A percentile compares a stretch with the other conserved stretches of the same genome.
phyloP scores from a whole-genome alignment of 805 yeast genomes.

The Teunomyces lycoperdinae region DNA sequence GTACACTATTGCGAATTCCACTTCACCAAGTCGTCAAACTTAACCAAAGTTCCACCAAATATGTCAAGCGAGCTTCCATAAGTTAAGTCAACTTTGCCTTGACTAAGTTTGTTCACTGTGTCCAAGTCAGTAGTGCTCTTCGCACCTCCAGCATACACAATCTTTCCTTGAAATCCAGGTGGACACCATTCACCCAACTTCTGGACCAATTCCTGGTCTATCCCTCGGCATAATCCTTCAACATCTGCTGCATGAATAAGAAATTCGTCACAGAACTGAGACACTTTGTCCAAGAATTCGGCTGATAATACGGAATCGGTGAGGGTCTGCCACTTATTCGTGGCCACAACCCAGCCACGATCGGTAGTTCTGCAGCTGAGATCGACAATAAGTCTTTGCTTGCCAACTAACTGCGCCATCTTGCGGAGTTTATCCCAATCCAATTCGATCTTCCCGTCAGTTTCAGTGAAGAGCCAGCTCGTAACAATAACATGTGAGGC shows the following conservation, averaged over 20 bases:
- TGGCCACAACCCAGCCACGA: conserved; percentile 85
- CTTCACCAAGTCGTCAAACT: conserved; percentile 65
- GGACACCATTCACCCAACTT: conserved; percentile 78
- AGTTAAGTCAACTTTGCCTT: conserved; percentile 86
- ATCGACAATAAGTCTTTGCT: conserved; percentile 72
- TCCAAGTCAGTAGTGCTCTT: conserved; percentile 65
- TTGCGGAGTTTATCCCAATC: conserved; percentile 50
- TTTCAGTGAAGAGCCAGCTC: conserved; percentile 77
- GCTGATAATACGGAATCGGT: conserved; percentile 60
- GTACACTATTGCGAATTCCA: conserved; percentile 53
- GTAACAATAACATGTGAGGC: conserved; percentile 92
- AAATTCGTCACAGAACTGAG: conserved; percentile 77
- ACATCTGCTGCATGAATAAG: conserved; percentile 98
- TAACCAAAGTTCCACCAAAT: conserved; percentile 85
- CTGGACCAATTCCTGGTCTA: conserved; percentile 74
- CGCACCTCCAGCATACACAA: conserved; percentile 98
- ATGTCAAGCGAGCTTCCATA: conserved; percentile 92
- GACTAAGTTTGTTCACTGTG: conserved; percentile 63
- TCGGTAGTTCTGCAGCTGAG: conserved; percentile 67
- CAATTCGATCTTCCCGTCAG: conserved; percentile 33
- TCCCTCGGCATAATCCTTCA: conserved; percentile 93
- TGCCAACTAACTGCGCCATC: conserved; percentile 59
- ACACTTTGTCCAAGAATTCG: conserved; percentile 52
- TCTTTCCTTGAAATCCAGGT: conserved; percentile 51
- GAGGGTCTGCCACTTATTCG: conserved; percentile 94